A percentile compares a stretch with the other conserved stretches of the same genome.
These are phyloP conservation scores for Alloteropsis angusta DNA, from an alignment of 202 grass and related monocot species.

Conservation along the genomic window DNA sequence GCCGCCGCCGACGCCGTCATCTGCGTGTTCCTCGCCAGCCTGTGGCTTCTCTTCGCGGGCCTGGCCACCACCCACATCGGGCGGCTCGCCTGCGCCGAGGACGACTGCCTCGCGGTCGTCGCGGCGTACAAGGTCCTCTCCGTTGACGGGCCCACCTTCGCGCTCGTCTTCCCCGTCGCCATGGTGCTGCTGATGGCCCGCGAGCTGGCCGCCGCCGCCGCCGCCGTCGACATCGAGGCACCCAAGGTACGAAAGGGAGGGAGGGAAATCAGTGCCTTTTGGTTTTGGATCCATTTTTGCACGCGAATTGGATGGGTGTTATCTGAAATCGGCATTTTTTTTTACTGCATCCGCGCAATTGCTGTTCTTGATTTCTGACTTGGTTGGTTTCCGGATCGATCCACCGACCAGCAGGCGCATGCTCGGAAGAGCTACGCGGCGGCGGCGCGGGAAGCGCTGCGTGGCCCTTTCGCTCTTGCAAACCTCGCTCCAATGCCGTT, in stretches of 20 bases:
- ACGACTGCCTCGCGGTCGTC: no score
- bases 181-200: not conserved
- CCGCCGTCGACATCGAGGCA: not conserved
- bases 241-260: not conserved
- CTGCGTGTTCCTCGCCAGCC: not conserved
- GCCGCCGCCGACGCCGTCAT: not conserved
- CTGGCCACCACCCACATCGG: not conserved
- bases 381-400: not conserved
- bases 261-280: not conserved
- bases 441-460: not conserved
- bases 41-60: not conserved
- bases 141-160: not conserved
- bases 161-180: not conserved
- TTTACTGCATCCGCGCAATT: not conserved
- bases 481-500: not conserved
- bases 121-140: not conserved
- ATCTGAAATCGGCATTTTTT: not conserved
- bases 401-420: no score
- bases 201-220: no score
- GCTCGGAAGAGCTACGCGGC: not conserved
- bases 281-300: not conserved
- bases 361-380: not conserved
- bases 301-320: not conserved
- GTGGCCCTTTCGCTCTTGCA: not conserved
- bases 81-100: not conserved